Evolutionary conservation across 2,329 filamentous ascomycete species (phyloP).

Genomic region (Colletotrichum destructivum): DNA sequence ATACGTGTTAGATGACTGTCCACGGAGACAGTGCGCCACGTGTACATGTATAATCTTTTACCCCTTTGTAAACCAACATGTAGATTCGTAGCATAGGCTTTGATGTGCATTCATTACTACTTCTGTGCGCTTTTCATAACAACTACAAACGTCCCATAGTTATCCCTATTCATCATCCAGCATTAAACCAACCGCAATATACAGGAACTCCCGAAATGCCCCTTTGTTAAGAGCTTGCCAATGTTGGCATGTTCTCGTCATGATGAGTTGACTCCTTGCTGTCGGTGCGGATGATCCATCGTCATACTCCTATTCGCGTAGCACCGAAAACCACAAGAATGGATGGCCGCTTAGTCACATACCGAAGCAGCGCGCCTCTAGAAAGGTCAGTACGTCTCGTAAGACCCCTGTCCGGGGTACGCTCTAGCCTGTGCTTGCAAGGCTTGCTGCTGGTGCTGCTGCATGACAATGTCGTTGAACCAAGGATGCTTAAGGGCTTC

Average conservation of each 20-base stretch:
- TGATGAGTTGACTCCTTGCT: constrained; percentile 7
- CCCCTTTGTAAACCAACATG: background rate
- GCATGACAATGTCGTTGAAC: constrained; percentile 83
- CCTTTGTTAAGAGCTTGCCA: constrained; percentile 1
- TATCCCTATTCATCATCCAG: background rate
- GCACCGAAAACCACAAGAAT: constrained; percentile 46
- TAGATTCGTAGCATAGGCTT: background rate
- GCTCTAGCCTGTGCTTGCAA: constrained; percentile 60
- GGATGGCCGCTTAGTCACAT: constrained; percentile 41
- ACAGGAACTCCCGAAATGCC: constrained; percentile 13
- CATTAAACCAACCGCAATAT: background rate
- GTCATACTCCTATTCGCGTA: background rate
- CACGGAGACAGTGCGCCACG: background rate
- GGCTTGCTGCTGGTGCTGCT: constrained; percentile 64
- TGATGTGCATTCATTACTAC: constrained; percentile 9
- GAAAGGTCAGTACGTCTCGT: constrained; percentile 46
- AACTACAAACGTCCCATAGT: background rate
- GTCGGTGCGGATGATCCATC: constrained; percentile 2
- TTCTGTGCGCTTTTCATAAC: background rate
- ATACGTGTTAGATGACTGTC: background rate
- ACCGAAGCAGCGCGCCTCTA: constrained; percentile 11
- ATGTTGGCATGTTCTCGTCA: background rate
- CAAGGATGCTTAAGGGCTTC: constrained; percentile 92
- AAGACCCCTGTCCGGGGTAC: constrained; percentile 55
- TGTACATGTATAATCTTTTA: background rate